Evolutionary conservation across 352 stramenopile genomes (phyloP).

Genomic region (Phytophthora syringae): DNA sequence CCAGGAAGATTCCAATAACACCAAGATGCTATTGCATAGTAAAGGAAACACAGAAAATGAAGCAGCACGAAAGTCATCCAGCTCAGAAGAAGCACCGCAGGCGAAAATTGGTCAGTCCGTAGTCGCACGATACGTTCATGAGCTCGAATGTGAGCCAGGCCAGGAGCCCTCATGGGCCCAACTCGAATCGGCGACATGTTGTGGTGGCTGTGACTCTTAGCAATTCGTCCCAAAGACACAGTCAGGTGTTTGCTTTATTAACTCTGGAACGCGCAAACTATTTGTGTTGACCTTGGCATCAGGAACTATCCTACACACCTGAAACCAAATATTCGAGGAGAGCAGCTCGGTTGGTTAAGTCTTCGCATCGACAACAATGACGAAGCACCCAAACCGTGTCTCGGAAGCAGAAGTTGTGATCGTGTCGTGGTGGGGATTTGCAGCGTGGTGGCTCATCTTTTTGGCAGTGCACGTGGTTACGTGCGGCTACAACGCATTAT

Average conservation of each 20-base stretch:
- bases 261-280: too few relatives aligned
- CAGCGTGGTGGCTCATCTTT: conserved; percentile 16
- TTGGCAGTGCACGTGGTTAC: conserved; percentile 10
- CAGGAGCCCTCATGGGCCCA: neutral
- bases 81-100: conserved; percentile 11
- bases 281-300: too few relatives aligned
- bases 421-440: conserved; percentile 8
- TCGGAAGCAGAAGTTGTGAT: too few relatives aligned
- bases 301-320: too few relatives aligned
- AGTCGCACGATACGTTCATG: conserved; percentile 9
- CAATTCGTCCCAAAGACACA: too few relatives aligned
- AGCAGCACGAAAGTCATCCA: conserved; percentile 32
- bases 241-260: too few relatives aligned
- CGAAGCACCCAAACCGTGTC: too few relatives aligned
- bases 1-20: conserved; percentile 38
- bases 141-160: conserved; percentile 18
- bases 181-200: conserved; percentile 19
- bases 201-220: neutral
- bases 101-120: conserved; percentile 24
- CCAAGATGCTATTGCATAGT: conserved; percentile 25
- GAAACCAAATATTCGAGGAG: too few relatives aligned
- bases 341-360: too few relatives aligned
- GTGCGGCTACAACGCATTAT: conserved; percentile 18
- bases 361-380: too few relatives aligned
- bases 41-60: conserved; percentile 35